These are phyloP conservation scores for Corchorus olitorius DNA, from an alignment of 345 rosid species.

Conservation along the genomic window DNA sequence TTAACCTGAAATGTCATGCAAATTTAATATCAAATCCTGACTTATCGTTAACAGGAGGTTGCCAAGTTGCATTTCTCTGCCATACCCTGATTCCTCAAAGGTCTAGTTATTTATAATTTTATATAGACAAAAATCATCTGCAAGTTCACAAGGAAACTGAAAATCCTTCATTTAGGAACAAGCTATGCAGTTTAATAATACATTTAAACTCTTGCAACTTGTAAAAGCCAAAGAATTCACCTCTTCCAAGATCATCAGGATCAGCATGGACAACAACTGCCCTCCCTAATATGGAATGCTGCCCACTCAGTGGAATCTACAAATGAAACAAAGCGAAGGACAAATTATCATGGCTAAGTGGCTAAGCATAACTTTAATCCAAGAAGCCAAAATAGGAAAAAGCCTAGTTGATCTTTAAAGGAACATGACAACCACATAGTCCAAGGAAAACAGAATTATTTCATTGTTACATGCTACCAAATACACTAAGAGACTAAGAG, in stretches of 20 bases:
- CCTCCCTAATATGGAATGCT: conserved; percentile 81
- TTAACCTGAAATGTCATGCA: neutral
- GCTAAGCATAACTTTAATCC: neutral
- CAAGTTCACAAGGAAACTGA: neutral
- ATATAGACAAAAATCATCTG: neutral
- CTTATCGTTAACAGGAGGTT: neutral
- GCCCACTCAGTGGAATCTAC: conserved; percentile 86
- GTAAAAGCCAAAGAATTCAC: conserved; percentile 31
- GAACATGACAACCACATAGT: neutral
- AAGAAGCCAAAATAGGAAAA: neutral
- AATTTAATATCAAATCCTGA: neutral
- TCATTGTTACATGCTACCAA: neutral
- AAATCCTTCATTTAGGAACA: neutral
- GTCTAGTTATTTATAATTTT: neutral
- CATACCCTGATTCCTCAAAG: neutral
- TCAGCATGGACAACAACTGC: conserved; percentile 89
- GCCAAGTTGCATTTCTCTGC: neutral
- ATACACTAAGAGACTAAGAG: neutral
- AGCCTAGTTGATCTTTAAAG: neutral
- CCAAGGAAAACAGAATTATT: conserved; percentile 14
- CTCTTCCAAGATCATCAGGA: conserved; percentile 94
- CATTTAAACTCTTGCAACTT: conserved; percentile 19
- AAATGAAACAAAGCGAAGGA: conserved; percentile 26
- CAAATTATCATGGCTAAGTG: neutral
- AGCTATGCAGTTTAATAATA: neutral